Percentiles rank a stretch among this genome's conserved stretches.
Evolutionary conservation across 2,329 filamentous ascomycete genomes (phyloP).

Genomic region (Trichoderma sp.): DNA sequence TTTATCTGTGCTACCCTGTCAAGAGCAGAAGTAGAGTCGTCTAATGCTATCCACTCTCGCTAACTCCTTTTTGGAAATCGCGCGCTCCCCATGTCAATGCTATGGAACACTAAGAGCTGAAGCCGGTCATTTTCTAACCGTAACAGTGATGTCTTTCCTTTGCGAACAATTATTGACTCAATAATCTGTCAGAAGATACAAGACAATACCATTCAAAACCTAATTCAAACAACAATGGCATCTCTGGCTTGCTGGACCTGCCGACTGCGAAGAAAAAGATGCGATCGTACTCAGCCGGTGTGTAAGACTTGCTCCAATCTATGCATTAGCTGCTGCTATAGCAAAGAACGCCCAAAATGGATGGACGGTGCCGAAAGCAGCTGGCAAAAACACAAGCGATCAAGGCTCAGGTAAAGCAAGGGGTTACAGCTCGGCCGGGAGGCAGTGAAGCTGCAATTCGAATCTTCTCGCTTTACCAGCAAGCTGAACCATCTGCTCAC

Average conservation of each 20-base stretch:
- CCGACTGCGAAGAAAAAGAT: constrained; percentile 57
- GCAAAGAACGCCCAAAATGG: constrained; percentile 48
- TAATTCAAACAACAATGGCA: not conserved
- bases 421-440: constrained; percentile 36
- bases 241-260: constrained; percentile 51
- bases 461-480: not conserved
- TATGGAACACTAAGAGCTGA: too few relatives aligned
- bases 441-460: constrained; percentile 33
- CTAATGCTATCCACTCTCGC: too few relatives aligned
- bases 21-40: not conserved
- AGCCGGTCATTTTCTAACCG: not conserved
- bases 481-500: not conserved
- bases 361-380: constrained; percentile 45
- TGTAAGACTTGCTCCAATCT: constrained; percentile 49
- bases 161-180: not conserved
- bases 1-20: not conserved
- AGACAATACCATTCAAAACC: not conserved
- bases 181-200: not conserved
- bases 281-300: constrained; percentile 47
- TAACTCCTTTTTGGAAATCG: too few relatives aligned
- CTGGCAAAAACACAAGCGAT: constrained; percentile 31
- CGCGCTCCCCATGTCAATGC: not conserved
- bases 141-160: not conserved
- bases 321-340: constrained; percentile 52
- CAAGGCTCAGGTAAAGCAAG: constrained; percentile 32